Base-by-base conservation (phyloP, 805 yeast species). In the Torulaspora microellipsoides region DNA sequence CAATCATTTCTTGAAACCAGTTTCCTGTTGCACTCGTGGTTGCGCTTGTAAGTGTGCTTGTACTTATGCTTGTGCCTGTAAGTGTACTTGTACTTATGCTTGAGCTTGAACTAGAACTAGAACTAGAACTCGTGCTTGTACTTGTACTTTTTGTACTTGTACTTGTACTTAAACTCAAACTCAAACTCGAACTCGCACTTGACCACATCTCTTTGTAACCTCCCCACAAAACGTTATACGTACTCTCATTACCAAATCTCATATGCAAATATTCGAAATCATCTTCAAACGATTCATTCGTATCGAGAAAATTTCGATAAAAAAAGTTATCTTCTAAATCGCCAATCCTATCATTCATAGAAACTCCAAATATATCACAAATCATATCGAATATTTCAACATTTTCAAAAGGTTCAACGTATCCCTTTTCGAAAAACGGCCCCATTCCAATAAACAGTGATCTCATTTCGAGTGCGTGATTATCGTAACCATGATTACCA, bases 401-500 rank as follows among this genome's bases (percentile, higher is more conserved):
- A 60, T 88, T 91, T 9, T 72, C 66, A 55, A 90, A 84, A 3
- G 96, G 95, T 48, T 67, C 61, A 5, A 70, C 64, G 46, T 48
- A 54, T 4, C 51, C 47, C 14, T 34, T 37, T 20, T 65, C 57
- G 62, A 90, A 89, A 56, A 74, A 85, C 0, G 96, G 96, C 0
- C 98, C 98, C 1, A 73, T 62, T 0, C 83, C 95, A 32, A 87
- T 54, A 60, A 91, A 90, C 8, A 86, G 54, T 0, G 95, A 89
- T 39, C 95, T 68, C 96, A 89, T 89, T 45, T 88, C 67, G 6
- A 83, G 74, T 48, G 82, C 87, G 0, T 82, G 73, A 56, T 83
- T 85, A 56, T 83, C 79, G 61, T 86, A 90, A 1, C 97, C 97
- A 63, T 87, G 95, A 0, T 84, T 84, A 8, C 96, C 96, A 42